phyloP scores from a whole-genome alignment of 495 filamentous ascomycete genomes.

The Staphylotrichum longicolle region DNA sequence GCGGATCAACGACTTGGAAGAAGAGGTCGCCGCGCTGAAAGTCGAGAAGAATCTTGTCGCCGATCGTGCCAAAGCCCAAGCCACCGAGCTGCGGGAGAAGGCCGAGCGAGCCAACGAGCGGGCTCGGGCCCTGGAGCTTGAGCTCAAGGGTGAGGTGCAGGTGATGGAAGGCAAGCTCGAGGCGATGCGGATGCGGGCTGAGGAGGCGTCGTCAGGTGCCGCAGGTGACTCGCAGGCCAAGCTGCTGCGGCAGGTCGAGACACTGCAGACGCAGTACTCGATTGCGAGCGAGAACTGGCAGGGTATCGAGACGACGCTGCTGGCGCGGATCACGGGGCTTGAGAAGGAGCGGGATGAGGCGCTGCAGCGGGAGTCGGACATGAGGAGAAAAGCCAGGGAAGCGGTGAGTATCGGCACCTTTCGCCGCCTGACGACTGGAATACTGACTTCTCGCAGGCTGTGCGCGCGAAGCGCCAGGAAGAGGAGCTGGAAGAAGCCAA shows the following conservation, averaged over 20 bases:
- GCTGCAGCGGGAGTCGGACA: slow-evolving; percentile 75
- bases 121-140: slow-evolving; percentile 65
- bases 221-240: slow-evolving; percentile 85
- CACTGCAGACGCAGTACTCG: slow-evolving; percentile 90
- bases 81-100: slow-evolving; percentile 66
- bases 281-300: slow-evolving; percentile 97
- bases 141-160: slow-evolving; percentile 79
- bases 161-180: slow-evolving; percentile 88
- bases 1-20: slow-evolving; percentile 64
- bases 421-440: slow-evolving; percentile 21
- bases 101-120: slow-evolving; percentile 73
- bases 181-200: slow-evolving; percentile 75
- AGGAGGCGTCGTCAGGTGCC: slow-evolving; percentile 83
- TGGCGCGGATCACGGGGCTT: slow-evolving; percentile 66
- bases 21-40: slow-evolving; percentile 65
- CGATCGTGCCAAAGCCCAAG: slow-evolving; percentile 67
- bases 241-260: slow-evolving; percentile 90
- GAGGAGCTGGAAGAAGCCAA: slow-evolving; percentile 76
- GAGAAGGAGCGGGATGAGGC: slow-evolving; percentile 91
- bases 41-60: slow-evolving; percentile 74
- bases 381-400: slow-evolving; percentile 83
- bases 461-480: slow-evolving; percentile 71
- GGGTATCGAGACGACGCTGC: slow-evolving; percentile 80
- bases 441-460: slow-evolving; percentile 52
- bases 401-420: slow-evolving; percentile 52